Percentiles rank a stretch among this genome's conserved stretches.
phyloP scores from a whole-genome alignment of 805 yeast genomes.

The Wickerhamomyces strasburgensis region DNA sequence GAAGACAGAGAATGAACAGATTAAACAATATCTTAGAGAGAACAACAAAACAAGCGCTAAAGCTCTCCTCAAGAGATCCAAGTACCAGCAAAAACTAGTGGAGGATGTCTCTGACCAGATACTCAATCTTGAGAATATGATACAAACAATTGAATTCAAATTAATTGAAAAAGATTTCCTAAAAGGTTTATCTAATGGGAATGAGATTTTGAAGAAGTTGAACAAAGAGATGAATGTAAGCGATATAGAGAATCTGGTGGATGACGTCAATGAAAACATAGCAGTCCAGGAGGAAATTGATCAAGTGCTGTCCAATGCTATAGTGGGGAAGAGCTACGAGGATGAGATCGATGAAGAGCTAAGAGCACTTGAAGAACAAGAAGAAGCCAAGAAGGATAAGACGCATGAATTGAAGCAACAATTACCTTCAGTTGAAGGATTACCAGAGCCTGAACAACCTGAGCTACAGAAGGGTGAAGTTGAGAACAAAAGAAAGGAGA shows the following conservation, averaged over 20 bases:
- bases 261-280: slow-evolving; percentile 77
- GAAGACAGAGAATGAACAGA: slow-evolving; percentile 46
- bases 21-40: slow-evolving; percentile 26
- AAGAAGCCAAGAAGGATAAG: slow-evolving; percentile 1
- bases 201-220: slow-evolving; percentile 63
- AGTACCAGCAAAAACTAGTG: slow-evolving; percentile 74
- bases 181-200: slow-evolving; percentile 77
- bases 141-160: slow-evolving; percentile 81
- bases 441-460: slow-evolving; percentile 17
- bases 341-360: slow-evolving; percentile 66
- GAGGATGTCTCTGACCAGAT: slow-evolving; percentile 71
- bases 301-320: slow-evolving; percentile 39
- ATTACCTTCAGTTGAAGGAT: slow-evolving; percentile 22
- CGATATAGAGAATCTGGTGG: slow-evolving; percentile 76
- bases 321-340: slow-evolving; percentile 36
- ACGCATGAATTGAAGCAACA: slow-evolving; percentile 3
- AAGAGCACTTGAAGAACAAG: slow-evolving; percentile 35
- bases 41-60: slow-evolving; percentile 48
- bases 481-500: too few relatives aligned
- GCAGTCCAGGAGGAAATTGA: slow-evolving; percentile 73
- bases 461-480: slow-evolving; percentile 8
- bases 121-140: slow-evolving; percentile 71
- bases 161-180: slow-evolving; percentile 81
- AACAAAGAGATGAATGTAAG: slow-evolving; percentile 76
- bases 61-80: slow-evolving; percentile 66